phyloP scores from a whole-genome alignment of 805 yeast species.

The Hanseniaspora clermontiae region DNA sequence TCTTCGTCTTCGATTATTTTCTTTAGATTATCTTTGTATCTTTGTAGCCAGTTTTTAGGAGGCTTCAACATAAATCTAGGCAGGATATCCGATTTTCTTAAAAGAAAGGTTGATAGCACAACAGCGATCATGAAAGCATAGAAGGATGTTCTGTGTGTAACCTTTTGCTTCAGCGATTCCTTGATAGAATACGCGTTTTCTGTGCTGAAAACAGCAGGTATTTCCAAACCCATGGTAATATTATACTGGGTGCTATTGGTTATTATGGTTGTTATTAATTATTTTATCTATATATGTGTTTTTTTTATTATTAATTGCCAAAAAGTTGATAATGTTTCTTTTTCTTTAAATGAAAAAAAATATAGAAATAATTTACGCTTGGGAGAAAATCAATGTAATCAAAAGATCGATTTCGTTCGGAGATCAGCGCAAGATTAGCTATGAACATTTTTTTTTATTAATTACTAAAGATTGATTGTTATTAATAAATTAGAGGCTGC shows the following conservation, averaged over 20 bases:
- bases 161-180: not conserved
- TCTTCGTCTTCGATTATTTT: not conserved
- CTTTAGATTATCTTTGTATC: constrained; percentile 6
- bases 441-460: too few relatives aligned
- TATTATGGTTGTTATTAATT: too few relatives aligned
- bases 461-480: too few relatives aligned
- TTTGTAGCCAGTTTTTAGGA: constrained; percentile 10
- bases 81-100: not conserved
- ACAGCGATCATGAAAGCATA: constrained; percentile 1
- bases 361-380: too few relatives aligned
- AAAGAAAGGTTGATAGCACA: not conserved
- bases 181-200: not conserved
- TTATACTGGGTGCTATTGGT: not conserved
- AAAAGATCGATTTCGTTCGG: too few relatives aligned
- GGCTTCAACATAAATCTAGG: constrained; percentile 9
- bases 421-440: too few relatives aligned
- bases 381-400: too few relatives aligned
- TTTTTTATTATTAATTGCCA: too few relatives aligned
- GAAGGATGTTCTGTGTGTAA: not conserved
- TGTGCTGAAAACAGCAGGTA: not conserved
- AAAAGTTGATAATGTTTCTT: too few relatives aligned
- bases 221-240: not conserved
- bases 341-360: too few relatives aligned
- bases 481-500: too few relatives aligned
- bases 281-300: too few relatives aligned